Conservation (phyloP, 2,329 filamentous ascomycete species). For the Apiospora marii region DNA sequence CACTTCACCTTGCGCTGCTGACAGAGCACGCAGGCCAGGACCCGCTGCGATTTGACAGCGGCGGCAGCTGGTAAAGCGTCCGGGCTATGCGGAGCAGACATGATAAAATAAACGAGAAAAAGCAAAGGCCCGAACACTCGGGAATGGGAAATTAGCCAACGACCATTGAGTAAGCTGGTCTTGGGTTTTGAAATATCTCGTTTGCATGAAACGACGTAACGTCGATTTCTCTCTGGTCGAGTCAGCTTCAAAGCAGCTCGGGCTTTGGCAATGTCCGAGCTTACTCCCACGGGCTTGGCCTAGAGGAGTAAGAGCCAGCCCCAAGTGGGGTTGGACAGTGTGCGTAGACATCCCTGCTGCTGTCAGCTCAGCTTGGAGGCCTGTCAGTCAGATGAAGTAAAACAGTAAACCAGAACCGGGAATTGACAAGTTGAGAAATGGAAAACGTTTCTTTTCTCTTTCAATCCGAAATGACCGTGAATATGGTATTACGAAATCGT, state of each 20-base stretch:
- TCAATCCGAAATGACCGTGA: neutral
- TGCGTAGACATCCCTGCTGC: neutral
- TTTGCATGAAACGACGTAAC: neutral
- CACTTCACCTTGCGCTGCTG: constrained; percentile 72
- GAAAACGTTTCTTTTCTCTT: neutral
- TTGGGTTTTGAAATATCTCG: neutral
- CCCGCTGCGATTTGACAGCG: neutral
- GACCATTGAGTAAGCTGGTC: neutral
- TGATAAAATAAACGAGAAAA: neutral
- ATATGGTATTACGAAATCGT: neutral
- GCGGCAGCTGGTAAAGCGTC: neutral
- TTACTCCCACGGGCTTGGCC: neutral
- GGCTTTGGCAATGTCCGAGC: constrained; percentile 19
- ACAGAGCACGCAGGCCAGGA: constrained; percentile 63
- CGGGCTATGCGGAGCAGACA: constrained; percentile 3
- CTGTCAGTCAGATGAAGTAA: neutral
- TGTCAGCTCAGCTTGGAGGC: neutral
- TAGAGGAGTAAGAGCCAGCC: neutral
- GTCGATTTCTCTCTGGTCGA: neutral
- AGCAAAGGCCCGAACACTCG: neutral
- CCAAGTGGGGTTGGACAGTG: neutral
- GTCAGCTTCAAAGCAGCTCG: neutral
- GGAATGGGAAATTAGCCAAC: neutral
- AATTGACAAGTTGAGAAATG: neutral
- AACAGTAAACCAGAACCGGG: neutral